Evolutionary conservation across 306 rosid genomes (phyloP).

Genomic region (Albizia julibrissin): DNA sequence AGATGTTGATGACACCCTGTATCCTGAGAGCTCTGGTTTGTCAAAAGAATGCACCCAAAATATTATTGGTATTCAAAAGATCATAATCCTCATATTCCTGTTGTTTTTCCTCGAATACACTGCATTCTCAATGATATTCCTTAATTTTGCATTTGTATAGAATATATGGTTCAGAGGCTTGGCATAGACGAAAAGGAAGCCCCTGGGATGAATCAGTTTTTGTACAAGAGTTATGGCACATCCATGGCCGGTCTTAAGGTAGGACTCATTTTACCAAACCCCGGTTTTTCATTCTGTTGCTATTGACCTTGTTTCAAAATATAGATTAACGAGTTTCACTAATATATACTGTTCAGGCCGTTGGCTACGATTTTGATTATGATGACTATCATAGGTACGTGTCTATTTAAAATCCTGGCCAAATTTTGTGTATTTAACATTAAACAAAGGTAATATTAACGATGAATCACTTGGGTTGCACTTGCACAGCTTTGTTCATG

Average conservation of each 20-base stretch:
- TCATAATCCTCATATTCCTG: not conserved
- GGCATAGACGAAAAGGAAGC: slow-evolving; percentile 7
- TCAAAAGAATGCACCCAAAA: not conserved
- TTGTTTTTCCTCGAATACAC: not conserved
- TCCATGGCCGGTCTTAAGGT: slow-evolving; percentile 10
- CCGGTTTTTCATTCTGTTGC: not conserved
- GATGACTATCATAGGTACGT: not conserved
- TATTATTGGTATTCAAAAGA: not conserved
- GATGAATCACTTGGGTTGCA: not conserved
- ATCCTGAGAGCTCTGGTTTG: slow-evolving; percentile 19
- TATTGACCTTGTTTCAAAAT: not conserved
- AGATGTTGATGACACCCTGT: slow-evolving; percentile 19
- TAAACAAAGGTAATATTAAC: not conserved
- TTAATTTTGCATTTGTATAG: slow-evolving; percentile 1
- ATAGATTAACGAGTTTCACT: not conserved
- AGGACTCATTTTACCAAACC: not conserved
- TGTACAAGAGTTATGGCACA: slow-evolving; percentile 3
- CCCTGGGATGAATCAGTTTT: not conserved
- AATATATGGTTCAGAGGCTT: not conserved
- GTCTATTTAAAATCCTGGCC: not conserved
- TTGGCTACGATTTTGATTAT: slow-evolving; percentile 1
- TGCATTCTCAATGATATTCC: not conserved
- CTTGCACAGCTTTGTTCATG: slow-evolving; percentile 8
- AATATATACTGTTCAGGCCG: not conserved
- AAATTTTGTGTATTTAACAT: not conserved